These are phyloP conservation scores for Staphylotrichum longicolle DNA, from an alignment of 495 filamentous ascomycete species.

Conservation along the genomic window DNA sequence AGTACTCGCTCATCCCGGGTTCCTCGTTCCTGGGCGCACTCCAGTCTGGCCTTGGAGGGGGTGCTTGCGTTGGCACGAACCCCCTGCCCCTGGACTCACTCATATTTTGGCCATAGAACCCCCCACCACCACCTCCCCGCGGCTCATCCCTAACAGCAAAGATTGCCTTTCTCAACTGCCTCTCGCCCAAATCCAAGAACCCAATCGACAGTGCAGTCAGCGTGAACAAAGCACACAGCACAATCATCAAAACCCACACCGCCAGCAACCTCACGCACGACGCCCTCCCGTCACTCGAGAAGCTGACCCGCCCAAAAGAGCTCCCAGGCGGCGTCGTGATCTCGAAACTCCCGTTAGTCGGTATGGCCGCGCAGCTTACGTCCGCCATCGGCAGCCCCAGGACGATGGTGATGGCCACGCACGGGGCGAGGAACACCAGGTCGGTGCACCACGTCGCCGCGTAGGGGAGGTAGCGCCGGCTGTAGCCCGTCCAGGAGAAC, in stretches of 20 bases:
- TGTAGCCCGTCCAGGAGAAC: slow-evolving; percentile 73
- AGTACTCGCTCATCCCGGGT: background rate
- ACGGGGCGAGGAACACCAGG: slow-evolving; percentile 63
- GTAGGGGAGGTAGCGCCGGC: slow-evolving; percentile 71
- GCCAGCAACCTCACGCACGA: slow-evolving; percentile 20
- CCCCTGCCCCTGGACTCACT: background rate
- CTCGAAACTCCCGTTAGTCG: slow-evolving; percentile 1
- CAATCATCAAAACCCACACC: slow-evolving; percentile 20
- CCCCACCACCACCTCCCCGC: background rate
- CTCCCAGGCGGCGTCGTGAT: slow-evolving; percentile 1
- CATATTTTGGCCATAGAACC: background rate
- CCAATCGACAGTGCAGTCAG: slow-evolving; percentile 16
- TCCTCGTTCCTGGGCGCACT: background rate
- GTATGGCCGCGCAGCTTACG: background rate
- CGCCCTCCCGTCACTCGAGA: background rate
- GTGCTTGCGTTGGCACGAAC: background rate
- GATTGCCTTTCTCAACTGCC: background rate
- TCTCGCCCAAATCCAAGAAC: slow-evolving; percentile 15
- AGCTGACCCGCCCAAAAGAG: background rate
- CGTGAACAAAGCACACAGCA: slow-evolving; percentile 13
- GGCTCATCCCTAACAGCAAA: slow-evolving; percentile 3
- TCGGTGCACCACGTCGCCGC: slow-evolving; percentile 65
- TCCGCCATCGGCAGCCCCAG: slow-evolving; percentile 64
- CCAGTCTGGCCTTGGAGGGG: background rate
- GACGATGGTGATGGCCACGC: slow-evolving; percentile 66